A percentile compares a stretch with the other conserved stretches of the same genome.
These are phyloP conservation scores for Podospora pseudopauciseta DNA, from an alignment of 495 filamentous ascomycete genomes.

Conservation along the genomic window DNA sequence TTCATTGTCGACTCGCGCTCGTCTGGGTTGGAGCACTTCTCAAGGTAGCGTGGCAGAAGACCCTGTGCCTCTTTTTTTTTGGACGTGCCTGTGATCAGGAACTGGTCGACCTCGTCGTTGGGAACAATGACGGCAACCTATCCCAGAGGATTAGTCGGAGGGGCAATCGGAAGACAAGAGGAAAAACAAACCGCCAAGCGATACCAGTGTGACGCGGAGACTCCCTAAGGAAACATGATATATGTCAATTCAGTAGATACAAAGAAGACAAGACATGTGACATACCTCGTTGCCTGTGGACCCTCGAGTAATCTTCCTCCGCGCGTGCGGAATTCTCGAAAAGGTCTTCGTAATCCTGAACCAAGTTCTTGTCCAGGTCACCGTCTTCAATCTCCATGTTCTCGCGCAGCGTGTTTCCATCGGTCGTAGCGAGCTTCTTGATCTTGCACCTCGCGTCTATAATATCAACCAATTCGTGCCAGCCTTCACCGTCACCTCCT, in stretches of 20 bases:
- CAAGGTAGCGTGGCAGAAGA: slow-evolving; percentile 9
- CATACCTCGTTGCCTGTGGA: slow-evolving; percentile 39
- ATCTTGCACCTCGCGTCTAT: slow-evolving; percentile 17
- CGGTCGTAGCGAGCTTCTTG: slow-evolving; percentile 29
- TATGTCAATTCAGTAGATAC: slow-evolving; percentile 6
- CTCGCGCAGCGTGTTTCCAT: slow-evolving; percentile 23
- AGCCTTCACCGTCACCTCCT: slow-evolving; percentile 6
- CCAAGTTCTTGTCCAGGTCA: slow-evolving; percentile 31
- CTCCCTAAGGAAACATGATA: slow-evolving; percentile 15
- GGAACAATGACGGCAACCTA: slow-evolving; percentile 24
- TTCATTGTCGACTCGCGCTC: slow-evolving; percentile 6
- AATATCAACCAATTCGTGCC: slow-evolving; percentile 25
- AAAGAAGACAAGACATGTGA: not conserved
- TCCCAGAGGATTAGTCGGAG: not conserved
- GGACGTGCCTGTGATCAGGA: slow-evolving; percentile 9
- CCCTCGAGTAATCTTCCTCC: slow-evolving; percentile 35
- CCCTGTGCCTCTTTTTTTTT: slow-evolving; percentile 1
- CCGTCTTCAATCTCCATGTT: slow-evolving; percentile 18
- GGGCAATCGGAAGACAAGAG: no score
- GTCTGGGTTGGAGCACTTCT: slow-evolving; percentile 3
- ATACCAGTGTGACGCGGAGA: slow-evolving; percentile 36
- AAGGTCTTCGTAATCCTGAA: slow-evolving; percentile 24
- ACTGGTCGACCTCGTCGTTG: slow-evolving; percentile 8
- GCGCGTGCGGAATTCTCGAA: slow-evolving; percentile 35
- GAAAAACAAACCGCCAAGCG: slow-evolving; percentile 28